These are phyloP conservation scores for Populus alba DNA, from an alignment of 345 rosid genomes.

Conservation along the genomic window DNA sequence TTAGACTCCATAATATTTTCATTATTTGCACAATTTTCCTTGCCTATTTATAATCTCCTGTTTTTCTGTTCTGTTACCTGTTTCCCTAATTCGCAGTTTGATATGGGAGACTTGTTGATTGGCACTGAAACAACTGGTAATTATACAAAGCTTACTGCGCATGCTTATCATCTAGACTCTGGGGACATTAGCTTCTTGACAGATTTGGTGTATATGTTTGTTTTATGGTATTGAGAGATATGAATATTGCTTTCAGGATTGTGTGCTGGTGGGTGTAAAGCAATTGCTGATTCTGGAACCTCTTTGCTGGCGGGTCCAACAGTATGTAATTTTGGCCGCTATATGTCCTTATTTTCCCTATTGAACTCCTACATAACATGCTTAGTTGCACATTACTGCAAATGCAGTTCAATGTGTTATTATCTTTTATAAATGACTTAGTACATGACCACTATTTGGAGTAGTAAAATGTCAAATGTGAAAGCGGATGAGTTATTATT, in stretches of 20 bases:
- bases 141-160: neutral
- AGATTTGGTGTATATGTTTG: neutral
- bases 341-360: neutral
- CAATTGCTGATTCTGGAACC: conserved; percentile 39
- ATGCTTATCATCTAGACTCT: neutral
- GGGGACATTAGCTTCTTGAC: neutral
- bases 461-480: neutral
- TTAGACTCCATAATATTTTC: neutral
- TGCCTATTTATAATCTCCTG: neutral
- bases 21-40: neutral
- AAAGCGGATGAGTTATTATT: neutral
- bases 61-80: neutral
- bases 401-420: neutral
- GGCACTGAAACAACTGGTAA: conserved; percentile 28
- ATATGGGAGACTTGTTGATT: conserved; percentile 27
- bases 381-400: neutral
- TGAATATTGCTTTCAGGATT: conserved; percentile 16
- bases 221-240: conserved; percentile 4
- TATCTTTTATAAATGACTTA: neutral
- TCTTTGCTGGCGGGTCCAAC: conserved; percentile 34
- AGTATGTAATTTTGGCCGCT: conserved; percentile 1
- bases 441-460: neutral
- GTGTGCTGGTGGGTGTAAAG: conserved; percentile 31
- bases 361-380: neutral
- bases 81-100: conserved; percentile 20